Base-by-base conservation (phyloP, 345 rosid genomes). In the Reutealis trisperma region DNA sequence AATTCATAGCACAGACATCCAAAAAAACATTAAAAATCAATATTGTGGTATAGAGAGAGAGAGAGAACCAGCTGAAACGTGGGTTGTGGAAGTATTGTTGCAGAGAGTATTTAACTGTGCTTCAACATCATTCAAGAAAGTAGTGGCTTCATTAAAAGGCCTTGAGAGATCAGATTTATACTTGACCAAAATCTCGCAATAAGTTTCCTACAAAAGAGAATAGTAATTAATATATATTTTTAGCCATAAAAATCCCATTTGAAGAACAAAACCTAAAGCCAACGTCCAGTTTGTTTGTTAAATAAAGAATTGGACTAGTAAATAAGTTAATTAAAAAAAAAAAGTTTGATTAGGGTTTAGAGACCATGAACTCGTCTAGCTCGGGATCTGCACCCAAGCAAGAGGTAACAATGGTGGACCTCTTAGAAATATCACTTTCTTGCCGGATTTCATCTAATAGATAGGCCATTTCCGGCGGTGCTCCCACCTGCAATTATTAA, bases 361-460 rank as follows among this genome's bases (percentile, higher is more conserved):
- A 72, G 67, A 89, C 92, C 92, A 89, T 89, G 86, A 89, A 89
- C 68, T 89, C 85, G 81, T 89, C 92, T 16, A 89, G 92, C 83
- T 87, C 90, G 51, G 88, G 92, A 83, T 89, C 89, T 55, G 76
- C 75, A 52, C 83, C 92, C 59, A 74, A 78, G 75, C 77, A 59
- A 51, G 80, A 57, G 49, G 86, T 45, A 70, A 58, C 74, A 41
- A 22, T 63, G 57, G 37, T 45, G 75, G 69, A 49, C 69, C 69
- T 44, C 75, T 60, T 74, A 11, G 66, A 62, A 78, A 76, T 69
- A 25, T 83, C 84, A 37, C 45, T 73, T 30, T 81, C 84, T 34
- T 47, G 72, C 81, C 83, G 78, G 84, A 83, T 79, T 76, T 78
- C 84, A 59, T 89, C 90, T 52, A 89, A 73, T 16, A 86, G 6